Evolutionary conservation across 208 protist genomes (phyloP).

Genomic region (Trypanosoma platydactyli): DNA sequence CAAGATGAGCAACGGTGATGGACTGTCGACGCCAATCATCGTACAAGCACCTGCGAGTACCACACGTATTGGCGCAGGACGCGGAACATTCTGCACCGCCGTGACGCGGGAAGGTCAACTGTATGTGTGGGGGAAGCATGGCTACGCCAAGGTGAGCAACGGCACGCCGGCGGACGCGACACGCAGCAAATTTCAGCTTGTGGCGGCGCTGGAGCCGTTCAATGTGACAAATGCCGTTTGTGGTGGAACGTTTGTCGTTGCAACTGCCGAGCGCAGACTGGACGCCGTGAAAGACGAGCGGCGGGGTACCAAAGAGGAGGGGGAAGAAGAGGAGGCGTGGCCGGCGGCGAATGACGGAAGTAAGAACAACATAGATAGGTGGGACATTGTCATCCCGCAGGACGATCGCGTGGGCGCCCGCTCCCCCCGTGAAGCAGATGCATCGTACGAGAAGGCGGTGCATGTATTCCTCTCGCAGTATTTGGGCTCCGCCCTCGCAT

Average conservation of each 20-base stretch:
- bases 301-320: too few species aligned
- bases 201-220: conserved; percentile 42
- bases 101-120: conserved; percentile 42
- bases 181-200: conserved; percentile 28
- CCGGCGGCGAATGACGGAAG: background rate
- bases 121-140: conserved; percentile 82
- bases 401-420: conserved; percentile 41
- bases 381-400: conserved; percentile 79
- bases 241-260: conserved; percentile 64
- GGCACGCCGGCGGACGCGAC: conserved; percentile 38
- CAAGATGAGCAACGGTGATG: conserved; percentile 54
- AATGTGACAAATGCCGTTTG: conserved; percentile 33
- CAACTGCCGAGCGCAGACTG: conserved; percentile 30
- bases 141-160: conserved; percentile 51
- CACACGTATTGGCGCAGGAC: conserved; percentile 44
- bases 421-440: background rate
- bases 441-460: conserved; percentile 55
- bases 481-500: conserved; percentile 41
- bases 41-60: conserved; percentile 29
- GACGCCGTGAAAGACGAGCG: conserved; percentile 9
- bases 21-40: conserved; percentile 52
- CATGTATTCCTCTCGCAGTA: conserved; percentile 58
- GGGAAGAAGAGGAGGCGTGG: background rate
- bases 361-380: conserved; percentile 21
- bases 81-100: conserved; percentile 44